Evolutionary conservation across 306 rosid species (phyloP), one percentile per base, ranked within the genome.

Genomic region (Morella rubra): DNA sequence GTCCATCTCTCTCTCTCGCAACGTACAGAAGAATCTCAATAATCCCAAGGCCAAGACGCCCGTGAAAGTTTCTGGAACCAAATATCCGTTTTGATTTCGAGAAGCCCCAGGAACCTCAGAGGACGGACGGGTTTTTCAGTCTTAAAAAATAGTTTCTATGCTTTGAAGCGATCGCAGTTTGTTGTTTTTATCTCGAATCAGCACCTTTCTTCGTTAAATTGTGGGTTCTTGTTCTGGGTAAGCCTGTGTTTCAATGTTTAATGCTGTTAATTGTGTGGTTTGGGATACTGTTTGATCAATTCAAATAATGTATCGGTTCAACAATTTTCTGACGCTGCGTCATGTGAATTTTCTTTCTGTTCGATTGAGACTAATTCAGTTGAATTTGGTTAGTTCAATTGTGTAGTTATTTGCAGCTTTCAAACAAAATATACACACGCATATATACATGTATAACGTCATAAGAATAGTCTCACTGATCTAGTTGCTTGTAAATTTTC

Each of bases 211-310:
- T 18, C 69, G 41, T 67, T 68, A 41, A 14, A 50, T 58, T 50
- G 45, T 66, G 72, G 74, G 20, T 72, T 66, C 71, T 15, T 56
- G 62, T 53, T 44, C 32, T 76, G 67, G 60, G 78, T 22, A 44
- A 13, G 44, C 73, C 51, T 27, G 2, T 32, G 22, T 58, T 50
- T 13, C 50, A 6, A 32, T 15, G 59, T 27, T 49, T 66, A 22
- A 52, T 52, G 72, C 10, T 19, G 9, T 22, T 66, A 42, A 61
- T 3, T 75, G 46, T 51, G 54, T 75, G 5, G 5, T 75, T 11
- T 47, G 37, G 24, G 41, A 7, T 19, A 41, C 27, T 49, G 15
- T 40, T 40, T 37, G 73, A 51, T 64, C 61, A 51, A 16, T 66
- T 73, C 46, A 5, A 8, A 41, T 19, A 41, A 64, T 16, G 7